Evolutionary conservation across 106 monocot genomes (phyloP).

Genomic region (Dioscorea dumetorum): DNA sequence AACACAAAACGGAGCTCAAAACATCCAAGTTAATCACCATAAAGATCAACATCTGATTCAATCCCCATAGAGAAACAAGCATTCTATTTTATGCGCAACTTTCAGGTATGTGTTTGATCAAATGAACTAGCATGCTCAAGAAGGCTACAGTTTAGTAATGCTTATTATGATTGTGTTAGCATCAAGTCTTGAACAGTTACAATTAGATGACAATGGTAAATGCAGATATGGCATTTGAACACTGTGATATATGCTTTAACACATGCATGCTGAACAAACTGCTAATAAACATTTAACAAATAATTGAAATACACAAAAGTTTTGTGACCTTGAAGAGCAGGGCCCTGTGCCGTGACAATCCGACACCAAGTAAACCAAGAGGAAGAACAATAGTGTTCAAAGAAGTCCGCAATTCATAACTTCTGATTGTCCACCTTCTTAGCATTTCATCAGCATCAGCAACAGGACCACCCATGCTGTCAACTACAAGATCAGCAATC

Average conservation of each 20-base stretch:
- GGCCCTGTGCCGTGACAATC: slow-evolving; percentile 83
- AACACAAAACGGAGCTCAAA: no score
- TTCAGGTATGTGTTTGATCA: no score
- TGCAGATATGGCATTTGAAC: neutral
- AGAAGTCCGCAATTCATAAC: slow-evolving; percentile 37
- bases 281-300: neutral
- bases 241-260: no score
- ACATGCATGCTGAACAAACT: neutral
- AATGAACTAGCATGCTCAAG: no score
- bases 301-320: neutral
- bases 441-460: slow-evolving; percentile 61
- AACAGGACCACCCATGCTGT: slow-evolving; percentile 81
- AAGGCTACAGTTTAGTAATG: no score
- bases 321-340: slow-evolving; percentile 80
- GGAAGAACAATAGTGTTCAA: slow-evolving; percentile 70
- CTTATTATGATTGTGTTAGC: no score
- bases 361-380: slow-evolving; percentile 68
- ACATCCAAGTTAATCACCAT: no score
- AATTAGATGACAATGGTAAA: neutral
- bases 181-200: neutral
- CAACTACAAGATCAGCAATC: slow-evolving; percentile 71
- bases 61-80: no score
- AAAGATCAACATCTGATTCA: no score
- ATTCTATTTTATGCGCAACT: no score
- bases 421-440: slow-evolving; percentile 59